Evolutionary conservation across 306 rosid genomes (phyloP), one percentile per base, ranked within the genome.

Genomic region (Quercus parvula): DNA sequence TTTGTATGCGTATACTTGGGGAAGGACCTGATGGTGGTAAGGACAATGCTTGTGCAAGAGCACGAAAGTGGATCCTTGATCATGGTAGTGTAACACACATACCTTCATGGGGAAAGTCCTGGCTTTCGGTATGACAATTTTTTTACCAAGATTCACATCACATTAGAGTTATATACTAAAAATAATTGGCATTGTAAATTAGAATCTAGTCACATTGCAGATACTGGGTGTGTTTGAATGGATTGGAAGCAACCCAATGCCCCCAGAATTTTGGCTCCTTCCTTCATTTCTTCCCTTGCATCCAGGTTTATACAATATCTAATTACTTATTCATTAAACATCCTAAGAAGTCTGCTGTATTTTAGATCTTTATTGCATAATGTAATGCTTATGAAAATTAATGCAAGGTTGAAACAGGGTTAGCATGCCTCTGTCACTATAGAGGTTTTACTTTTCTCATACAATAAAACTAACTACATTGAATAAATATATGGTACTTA

Each of bases 141-240:
- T 5, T 30, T 30, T 30, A 30, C 33, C 33, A 30, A 30, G 61
- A 17, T 56, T 28, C 30, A 56, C n/a, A 17, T 17, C 33, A 30
- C 33, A 31, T 31, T 4, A 4, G 5, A 31, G 35, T 31, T 31
- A 31, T 31, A 31, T 4, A 31, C 5, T 31, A 4, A 31, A 4
- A 31, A 31, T 31, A 31, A 31, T 31, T 31, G 5, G 5, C 5
- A 31, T 31, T 31, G 35, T 31, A 31, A 31, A 31, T 31, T 30
- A 30, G 33, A 30, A 30, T 30, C 33, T 30, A 30, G 4, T 30
- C 33, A 30, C 33, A 30, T 30, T 30, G 33, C 33, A 81, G 81
- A 73, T 77, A 11, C 69, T 77, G 1, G 85, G 85, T 12, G 38
- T 82, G 22, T 77, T 51, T 3, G 82, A 82, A 3, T 82, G 82